phyloP scores from a whole-genome alignment of 2,329 filamentous ascomycete species.

The Tolypocladium pustulatum region DNA sequence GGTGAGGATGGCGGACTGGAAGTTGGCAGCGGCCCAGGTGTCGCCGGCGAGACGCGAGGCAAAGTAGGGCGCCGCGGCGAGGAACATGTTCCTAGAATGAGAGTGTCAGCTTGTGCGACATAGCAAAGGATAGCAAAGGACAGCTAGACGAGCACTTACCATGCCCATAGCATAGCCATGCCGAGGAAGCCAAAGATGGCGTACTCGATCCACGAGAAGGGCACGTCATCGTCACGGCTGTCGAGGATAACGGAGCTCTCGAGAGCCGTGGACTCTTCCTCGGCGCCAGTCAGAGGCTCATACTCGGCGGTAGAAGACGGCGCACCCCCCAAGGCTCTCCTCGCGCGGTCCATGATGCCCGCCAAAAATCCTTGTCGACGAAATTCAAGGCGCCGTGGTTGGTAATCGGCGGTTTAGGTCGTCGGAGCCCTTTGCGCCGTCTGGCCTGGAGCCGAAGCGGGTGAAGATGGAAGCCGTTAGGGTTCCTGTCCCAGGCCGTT shows the following conservation, averaged over 20 bases:
- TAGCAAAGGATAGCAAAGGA: not conserved
- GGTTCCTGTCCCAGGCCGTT: not conserved
- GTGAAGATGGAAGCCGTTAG: not conserved
- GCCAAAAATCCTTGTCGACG: not conserved
- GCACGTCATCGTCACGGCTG: conserved; percentile 21
- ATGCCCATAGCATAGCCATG: conserved; percentile 94
- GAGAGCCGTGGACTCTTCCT: conserved; percentile 10
- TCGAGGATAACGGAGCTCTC: conserved; percentile 14
- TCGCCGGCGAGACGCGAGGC: conserved; percentile 65
- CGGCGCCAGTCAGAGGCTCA: conserved; percentile 18
- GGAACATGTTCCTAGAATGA: conserved; percentile 81
- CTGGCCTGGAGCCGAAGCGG: not conserved
- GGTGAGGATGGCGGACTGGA: conserved; percentile 81
- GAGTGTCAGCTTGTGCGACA: not conserved
- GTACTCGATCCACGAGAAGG: conserved; percentile 83
- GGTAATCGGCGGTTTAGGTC: not conserved
- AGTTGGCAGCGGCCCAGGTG: conserved; percentile 65
- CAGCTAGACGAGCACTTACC: conserved; percentile 43
- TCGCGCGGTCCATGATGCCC: conserved; percentile 15
- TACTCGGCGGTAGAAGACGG: conserved; percentile 17
- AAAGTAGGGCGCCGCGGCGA: conserved; percentile 91
- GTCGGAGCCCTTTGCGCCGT: not conserved
- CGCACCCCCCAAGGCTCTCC: conserved; percentile 11
- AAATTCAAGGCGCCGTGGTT: not conserved
- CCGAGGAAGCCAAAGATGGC: conserved; percentile 75